These are phyloP conservation scores for Coleophoma cylindrospora DNA, from an alignment of 2,329 filamentous ascomycete species.

Conservation along the genomic window DNA sequence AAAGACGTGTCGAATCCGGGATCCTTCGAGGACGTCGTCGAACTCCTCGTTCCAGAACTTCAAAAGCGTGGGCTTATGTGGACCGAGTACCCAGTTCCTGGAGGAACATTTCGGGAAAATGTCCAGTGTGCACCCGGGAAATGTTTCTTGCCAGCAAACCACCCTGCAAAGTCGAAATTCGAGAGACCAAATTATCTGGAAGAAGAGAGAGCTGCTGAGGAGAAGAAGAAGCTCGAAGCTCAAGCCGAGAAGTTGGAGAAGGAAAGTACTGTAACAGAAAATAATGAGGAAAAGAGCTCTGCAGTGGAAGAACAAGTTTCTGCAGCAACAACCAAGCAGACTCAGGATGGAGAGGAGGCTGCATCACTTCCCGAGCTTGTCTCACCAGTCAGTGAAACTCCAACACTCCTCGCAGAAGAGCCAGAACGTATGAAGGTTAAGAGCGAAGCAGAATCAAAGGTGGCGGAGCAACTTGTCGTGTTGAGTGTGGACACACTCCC, in stretches of 20 bases:
- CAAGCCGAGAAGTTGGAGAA: too few species aligned
- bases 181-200: neutral
- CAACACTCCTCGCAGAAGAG: neutral
- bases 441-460: neutral
- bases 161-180: neutral
- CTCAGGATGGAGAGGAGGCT: neutral
- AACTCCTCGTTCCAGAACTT: conserved; percentile 59
- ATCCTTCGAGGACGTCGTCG: conserved; percentile 61
- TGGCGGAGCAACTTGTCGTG: neutral
- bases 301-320: neutral
- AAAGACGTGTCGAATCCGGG: conserved; percentile 39
- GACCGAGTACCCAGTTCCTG: neutral
- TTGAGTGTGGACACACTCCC: too few species aligned
- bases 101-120: neutral
- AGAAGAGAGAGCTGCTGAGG: neutral
- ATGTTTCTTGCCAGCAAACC: neutral
- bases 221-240: too few species aligned
- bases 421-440: neutral
- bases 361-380: too few species aligned
- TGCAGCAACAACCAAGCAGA: neutral
- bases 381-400: too few species aligned
- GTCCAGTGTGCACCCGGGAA: neutral
- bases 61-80: conserved; percentile 37
- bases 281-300: too few species aligned
- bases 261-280: too few species aligned